Conservation (phyloP, 352 stramenopile species). For the Blastocystis sp. region DNA sequence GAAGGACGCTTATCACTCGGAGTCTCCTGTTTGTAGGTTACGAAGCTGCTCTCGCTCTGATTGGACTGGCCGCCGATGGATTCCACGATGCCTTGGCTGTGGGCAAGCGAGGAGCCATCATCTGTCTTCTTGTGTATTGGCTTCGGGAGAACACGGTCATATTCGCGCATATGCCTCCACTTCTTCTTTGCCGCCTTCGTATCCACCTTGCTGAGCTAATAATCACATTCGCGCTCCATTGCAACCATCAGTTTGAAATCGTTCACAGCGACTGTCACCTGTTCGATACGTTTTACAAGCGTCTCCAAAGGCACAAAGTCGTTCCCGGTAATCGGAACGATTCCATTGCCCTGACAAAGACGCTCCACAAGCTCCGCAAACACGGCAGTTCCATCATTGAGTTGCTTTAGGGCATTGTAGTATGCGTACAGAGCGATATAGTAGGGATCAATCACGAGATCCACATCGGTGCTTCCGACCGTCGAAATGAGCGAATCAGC, state of each 20-base stretch:
- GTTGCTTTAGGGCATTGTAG: background rate
- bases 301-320: background rate
- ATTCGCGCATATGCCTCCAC: conserved; percentile 17
- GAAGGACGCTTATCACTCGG: background rate
- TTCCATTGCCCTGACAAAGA: background rate
- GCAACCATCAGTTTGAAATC: conserved; percentile 18
- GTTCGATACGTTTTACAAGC: background rate
- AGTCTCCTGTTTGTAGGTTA: no score
- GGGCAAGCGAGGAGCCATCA: no score
- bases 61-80: background rate
- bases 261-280: background rate
- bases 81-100: no score
- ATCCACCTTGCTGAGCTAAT: background rate
- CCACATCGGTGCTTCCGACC: background rate
- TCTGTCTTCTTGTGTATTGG: background rate
- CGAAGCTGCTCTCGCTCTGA: background rate
- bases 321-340: background rate
- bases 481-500: background rate
- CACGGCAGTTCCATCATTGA: background rate
- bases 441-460: conserved; percentile 4
- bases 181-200: background rate
- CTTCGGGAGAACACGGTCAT: background rate
- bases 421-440: conserved; percentile 8
- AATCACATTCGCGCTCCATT: background rate
- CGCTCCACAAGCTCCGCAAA: background rate